phyloP scores from a whole-genome alignment of 2,329 filamentous ascomycete genomes.

The Colletotrichum somersetense region DNA sequence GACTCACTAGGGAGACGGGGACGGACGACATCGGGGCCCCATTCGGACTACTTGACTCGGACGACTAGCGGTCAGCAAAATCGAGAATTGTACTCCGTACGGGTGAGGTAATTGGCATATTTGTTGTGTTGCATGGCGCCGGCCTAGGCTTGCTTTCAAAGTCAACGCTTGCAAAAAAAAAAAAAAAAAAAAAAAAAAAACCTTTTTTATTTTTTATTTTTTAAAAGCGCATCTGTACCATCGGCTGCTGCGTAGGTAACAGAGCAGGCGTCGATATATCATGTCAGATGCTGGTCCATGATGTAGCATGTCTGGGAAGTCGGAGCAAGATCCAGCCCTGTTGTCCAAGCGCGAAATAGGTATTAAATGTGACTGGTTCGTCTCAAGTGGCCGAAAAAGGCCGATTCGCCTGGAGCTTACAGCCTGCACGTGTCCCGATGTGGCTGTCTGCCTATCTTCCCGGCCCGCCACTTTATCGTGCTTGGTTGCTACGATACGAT shows the following conservation, averaged over 20 bases:
- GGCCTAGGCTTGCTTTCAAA: too few species aligned
- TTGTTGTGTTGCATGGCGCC: too few species aligned
- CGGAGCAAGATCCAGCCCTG: background rate
- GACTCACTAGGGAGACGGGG: conserved; percentile 18
- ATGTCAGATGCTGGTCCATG: too few species aligned
- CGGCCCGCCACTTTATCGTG: conserved; percentile 4
- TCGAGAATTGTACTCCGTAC: background rate
- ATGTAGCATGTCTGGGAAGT: too few species aligned
- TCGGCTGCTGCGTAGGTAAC: too few species aligned
- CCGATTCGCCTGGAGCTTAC: conserved; percentile 14
- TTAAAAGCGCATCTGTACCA: too few species aligned
- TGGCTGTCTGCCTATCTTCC: background rate
- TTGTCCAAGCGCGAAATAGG: too few species aligned
- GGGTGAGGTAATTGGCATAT: too few species aligned
- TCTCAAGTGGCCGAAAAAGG: conserved; percentile 22
- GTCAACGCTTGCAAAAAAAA: too few species aligned
- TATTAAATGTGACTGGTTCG: conserved; percentile 12
- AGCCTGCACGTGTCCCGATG: conserved; percentile 7
- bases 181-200: too few species aligned
- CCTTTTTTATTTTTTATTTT: too few species aligned
- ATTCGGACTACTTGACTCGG: conserved; percentile 27
- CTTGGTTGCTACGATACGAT: conserved; percentile 17
- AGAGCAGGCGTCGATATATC: too few species aligned
- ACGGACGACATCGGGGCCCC: conserved; percentile 5
- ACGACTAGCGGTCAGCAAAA: conserved; percentile 35